Evolutionary conservation across 305 asterid species (phyloP).

Genomic region (Solanum chacoense): DNA sequence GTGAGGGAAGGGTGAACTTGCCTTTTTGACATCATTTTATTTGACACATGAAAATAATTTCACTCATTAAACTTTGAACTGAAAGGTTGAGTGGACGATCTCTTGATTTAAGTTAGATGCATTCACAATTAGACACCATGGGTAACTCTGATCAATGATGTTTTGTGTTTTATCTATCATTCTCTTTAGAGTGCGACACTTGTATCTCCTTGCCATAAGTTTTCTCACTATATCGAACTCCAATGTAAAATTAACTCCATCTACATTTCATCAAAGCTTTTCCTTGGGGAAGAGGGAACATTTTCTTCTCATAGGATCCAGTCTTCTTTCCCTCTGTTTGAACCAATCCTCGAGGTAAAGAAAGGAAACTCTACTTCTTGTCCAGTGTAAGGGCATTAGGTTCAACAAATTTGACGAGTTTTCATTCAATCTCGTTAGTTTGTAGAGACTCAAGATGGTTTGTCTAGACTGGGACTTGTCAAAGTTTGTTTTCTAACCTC

Average conservation of each 20-base stretch:
- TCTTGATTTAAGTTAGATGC: not conserved
- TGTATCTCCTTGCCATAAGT: not conserved
- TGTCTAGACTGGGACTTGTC: not conserved
- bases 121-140: not conserved
- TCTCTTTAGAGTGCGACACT: not conserved
- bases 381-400: not conserved
- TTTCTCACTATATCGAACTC: not conserved
- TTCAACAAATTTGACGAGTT: not conserved
- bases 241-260: not conserved
- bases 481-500: not conserved
- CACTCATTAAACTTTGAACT: not conserved
- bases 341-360: not conserved
- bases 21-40: not conserved
- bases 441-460: not conserved
- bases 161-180: not conserved
- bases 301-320: not conserved
- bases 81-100: not conserved
- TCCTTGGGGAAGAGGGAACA: not conserved
- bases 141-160: not conserved
- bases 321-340: not conserved
- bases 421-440: not conserved
- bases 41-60: not conserved
- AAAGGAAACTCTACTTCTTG: not conserved
- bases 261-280: not conserved
- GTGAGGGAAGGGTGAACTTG: not conserved